A percentile compares a stretch with the other conserved stretches of the same genome.
Evolutionary conservation across 495 filamentous ascomycete genomes (phyloP).

Genomic region (Penicillium argentinense): DNA sequence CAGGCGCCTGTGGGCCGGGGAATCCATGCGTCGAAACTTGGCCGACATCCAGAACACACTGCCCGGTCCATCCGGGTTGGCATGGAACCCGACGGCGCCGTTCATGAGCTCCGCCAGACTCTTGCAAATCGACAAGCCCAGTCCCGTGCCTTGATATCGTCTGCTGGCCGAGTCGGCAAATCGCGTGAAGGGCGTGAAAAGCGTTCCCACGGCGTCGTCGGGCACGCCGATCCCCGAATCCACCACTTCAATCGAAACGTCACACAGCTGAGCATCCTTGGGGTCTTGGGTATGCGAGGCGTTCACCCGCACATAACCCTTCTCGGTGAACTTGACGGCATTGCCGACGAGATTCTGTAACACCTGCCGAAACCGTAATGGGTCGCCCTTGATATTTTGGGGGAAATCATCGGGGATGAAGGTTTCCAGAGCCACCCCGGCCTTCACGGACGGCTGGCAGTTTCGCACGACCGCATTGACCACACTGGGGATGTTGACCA

Average conservation of each 20-base stretch:
- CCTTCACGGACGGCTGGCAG: constrained; percentile 54
- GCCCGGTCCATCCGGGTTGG: constrained; percentile 52
- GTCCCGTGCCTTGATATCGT: constrained; percentile 77
- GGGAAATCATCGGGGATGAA: constrained; percentile 50
- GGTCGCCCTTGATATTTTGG: constrained; percentile 59
- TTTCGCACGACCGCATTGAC: constrained; percentile 54
- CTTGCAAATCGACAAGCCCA: constrained; percentile 81
- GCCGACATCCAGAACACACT: constrained; percentile 62
- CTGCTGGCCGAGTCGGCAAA: constrained; percentile 76
- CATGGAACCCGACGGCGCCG: constrained; percentile 63
- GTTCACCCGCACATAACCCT: constrained; percentile 61
- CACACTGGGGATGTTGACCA: constrained; percentile 62
- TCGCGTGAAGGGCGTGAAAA: constrained; percentile 87
- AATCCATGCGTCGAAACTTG: constrained; percentile 45
- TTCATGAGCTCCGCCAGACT: constrained; percentile 80
- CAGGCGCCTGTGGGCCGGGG: background rate
- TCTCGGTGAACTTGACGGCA: constrained; percentile 82
- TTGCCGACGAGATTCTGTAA: constrained; percentile 86
- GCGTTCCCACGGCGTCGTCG: constrained; percentile 64
- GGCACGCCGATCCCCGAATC: constrained; percentile 87
- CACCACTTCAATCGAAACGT: constrained; percentile 56
- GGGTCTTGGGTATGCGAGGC: constrained; percentile 52
- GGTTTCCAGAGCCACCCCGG: constrained; percentile 53
- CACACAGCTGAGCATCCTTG: constrained; percentile 39
- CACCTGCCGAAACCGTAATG: constrained; percentile 76